These are phyloP conservation scores for Vanrija sp. DNA, from an alignment of 1,284 basidiomycete species.

Conservation along the genomic window DNA sequence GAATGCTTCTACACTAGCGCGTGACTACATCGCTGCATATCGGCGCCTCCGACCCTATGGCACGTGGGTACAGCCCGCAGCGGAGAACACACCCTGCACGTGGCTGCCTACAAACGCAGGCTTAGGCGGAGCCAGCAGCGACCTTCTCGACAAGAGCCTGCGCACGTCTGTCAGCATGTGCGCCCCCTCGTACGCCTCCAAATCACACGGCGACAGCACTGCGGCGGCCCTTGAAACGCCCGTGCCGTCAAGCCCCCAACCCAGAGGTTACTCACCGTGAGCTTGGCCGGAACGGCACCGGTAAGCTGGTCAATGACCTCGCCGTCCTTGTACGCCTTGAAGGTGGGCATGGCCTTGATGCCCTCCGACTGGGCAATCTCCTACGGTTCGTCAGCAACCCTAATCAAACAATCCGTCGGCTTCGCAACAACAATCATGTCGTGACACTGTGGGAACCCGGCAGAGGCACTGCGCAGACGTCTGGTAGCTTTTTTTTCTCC, in stretches of 20 bases:
- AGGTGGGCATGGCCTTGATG: constrained; percentile 78
- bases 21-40: too few relatives aligned
- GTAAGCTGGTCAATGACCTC: constrained; percentile 60
- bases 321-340: constrained; percentile 67
- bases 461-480: too few relatives aligned
- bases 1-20: too few relatives aligned
- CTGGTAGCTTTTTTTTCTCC: too few relatives aligned
- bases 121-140: background rate
- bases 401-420: background rate
- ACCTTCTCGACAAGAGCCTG: constrained; percentile 19
- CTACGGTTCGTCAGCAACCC: constrained; percentile 16
- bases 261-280: constrained; percentile 47
- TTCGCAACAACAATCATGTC: background rate
- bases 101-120: too few relatives aligned
- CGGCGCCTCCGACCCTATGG: too few relatives aligned
- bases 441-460: too few relatives aligned
- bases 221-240: background rate
- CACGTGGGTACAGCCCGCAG: too few relatives aligned
- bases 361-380: constrained; percentile 61
- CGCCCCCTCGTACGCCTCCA: background rate
- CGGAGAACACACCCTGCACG: too few relatives aligned
- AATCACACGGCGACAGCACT: too few relatives aligned
- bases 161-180: background rate
- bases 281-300: constrained; percentile 59
- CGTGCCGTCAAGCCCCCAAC: background rate